Evolutionary conservation across 257 asterid species (phyloP), one percentile per base, ranked within the genome.

Genomic region (Apocynum venetum): DNA sequence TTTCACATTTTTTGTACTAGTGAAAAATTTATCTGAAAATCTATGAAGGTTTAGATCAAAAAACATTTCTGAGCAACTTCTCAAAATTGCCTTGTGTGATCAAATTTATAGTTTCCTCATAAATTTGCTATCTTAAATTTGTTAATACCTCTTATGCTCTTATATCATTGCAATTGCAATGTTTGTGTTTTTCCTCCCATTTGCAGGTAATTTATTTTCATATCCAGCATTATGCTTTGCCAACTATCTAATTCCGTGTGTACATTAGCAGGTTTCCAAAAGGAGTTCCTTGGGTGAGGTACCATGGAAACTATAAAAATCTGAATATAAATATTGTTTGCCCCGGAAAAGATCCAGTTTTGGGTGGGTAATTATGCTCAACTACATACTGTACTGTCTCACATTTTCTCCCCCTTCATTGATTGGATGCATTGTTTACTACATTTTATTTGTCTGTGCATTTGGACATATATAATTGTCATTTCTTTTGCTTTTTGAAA

Each of bases 211-310:
- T 12, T 36, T 14, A 72, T 43, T 52, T 60, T n/a, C 10, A 55
- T 15, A 46, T 77, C 44, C 35, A 41, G 40, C 51, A n/a, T 69
- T 38, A 36, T 84, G 79, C 80, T 87, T 31, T 52, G 43, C 40
- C 56, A 48, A 43, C 14, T 46, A 60, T 60, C 66, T 52, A 71
- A 49, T 38, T n/a, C 46, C 53, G 48, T 65, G 8, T 51, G 20
- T 80, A 52, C 56, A 56, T 74, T 75, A 41, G 88, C 90, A 96
- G 99, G 88, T 96, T 90, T 63, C 98, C 99, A 0, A 86, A 90
- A 79, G 97, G 96, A 48, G 97, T 91, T 40, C 99, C 99, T 13
- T 96, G 99, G 99, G 87, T 93, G 86, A 87, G 92, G 77, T 93
- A 89, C 88, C 81, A 41, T 53, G 99, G 99, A 31, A 86, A 85